phyloP scores from a whole-genome alignment of 768 basidiomycete species.

The Suillus variegatus region DNA sequence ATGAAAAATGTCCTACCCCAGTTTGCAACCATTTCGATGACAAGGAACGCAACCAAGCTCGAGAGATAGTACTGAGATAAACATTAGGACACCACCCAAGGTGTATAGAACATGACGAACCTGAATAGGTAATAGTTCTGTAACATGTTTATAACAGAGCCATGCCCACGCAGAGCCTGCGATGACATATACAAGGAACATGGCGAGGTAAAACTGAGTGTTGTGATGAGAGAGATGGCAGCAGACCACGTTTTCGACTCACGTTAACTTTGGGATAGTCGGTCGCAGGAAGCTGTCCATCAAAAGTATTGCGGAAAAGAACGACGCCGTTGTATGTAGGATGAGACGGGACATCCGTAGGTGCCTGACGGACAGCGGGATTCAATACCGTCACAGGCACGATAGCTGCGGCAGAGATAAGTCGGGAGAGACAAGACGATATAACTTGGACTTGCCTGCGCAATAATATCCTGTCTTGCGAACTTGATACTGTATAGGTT shows the following conservation, averaged over 20 bases:
- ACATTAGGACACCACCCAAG: constrained; percentile 9
- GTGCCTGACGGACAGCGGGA: constrained; percentile 35
- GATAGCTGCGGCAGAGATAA: constrained; percentile 52
- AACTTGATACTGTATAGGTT: constrained; percentile 82
- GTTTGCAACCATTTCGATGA: constrained; percentile 93
- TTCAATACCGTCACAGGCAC: constrained; percentile 85
- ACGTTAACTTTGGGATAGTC: constrained; percentile 98
- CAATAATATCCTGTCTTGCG: constrained; percentile 94
- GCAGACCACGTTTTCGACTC: constrained; percentile 28
- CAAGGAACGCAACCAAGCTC: constrained; percentile 78
- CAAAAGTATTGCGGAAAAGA: constrained; percentile 84
- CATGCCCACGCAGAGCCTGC: constrained; percentile 79
- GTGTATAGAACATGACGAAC: constrained; percentile 38
- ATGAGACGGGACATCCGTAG: constrained; percentile 62
- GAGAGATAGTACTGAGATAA: constrained; percentile 81
- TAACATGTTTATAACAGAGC: constrained; percentile 77
- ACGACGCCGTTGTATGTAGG: constrained; percentile 79
- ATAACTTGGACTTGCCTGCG: constrained; percentile 65
- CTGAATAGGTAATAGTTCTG: constrained; percentile 88
- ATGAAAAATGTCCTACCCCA: constrained; percentile 57
- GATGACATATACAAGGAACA: constrained; percentile 77
- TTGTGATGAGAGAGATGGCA: constrained; percentile 2
- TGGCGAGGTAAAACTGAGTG: constrained; percentile 78
- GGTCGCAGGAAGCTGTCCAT: constrained; percentile 85
- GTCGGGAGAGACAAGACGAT: neutral